Base-by-base conservation (phyloP, 2,329 filamentous ascomycete genomes). In the Cadophora sp. region DNA sequence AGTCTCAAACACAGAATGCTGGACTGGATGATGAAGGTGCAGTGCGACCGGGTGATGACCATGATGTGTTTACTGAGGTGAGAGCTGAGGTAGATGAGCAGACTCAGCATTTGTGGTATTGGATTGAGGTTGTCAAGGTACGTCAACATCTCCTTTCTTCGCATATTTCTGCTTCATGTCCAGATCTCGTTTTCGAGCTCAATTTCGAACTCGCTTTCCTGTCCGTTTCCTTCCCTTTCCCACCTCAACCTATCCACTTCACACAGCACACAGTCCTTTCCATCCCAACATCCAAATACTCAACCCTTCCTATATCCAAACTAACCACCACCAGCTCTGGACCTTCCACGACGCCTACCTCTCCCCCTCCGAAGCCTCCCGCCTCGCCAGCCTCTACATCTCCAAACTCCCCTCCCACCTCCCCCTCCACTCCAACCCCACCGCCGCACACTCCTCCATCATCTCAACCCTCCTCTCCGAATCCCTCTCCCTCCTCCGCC, bases 41-140 rank as follows among this genome's bases (percentile, higher is more conserved):
- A n/a, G 4, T n/a, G 19, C 43, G 16, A n/a, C 4, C 43, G 19
- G 43, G 3, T 22, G 43, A 46, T 46, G 43, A 46, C 11, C 3
- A 22, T 46, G 43, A 46, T 46, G 43, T 46, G 19, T 46, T 46
- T 46, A 22, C 43, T 4, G 43, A n/a, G 4, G 51, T 31, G 24
- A 27, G 11, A 31, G 29, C 22, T 3, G 55, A 58, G 11, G 29
- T 37, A 22, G 55, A 58, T 1, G n/a, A 58, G n/a, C 55, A 58
- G 31, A 26, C 19, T 14, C 29, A 40, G n/a, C 29, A 58, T 3
- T 14, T 58, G n/a, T 58, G 55, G 55, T 58, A 58, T 12, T 58
- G 55, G 55, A 34, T 58, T 40, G 55, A 58, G 31, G 11, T 58
- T 31, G n/a, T 34, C 29, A 58, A 58, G n/a, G 55, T 24, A 58